Evolutionary conservation across 225 moss, liverwort and hornwort species (phyloP).

Genomic region (Bryum argenteum): DNA sequence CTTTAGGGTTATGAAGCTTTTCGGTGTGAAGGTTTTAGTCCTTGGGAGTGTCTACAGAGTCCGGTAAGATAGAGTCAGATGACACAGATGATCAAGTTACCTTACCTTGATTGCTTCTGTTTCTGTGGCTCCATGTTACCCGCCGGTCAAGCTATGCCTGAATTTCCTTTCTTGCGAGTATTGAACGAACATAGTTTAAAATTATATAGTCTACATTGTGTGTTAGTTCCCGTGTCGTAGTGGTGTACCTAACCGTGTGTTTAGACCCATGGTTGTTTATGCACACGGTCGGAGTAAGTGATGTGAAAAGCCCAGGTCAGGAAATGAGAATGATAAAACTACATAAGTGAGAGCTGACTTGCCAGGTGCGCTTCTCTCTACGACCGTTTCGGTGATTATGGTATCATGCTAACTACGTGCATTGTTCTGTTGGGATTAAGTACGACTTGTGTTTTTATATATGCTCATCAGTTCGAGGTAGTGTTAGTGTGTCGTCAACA

Average conservation of each 20-base stretch:
- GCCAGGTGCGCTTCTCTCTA: constrained; percentile 13
- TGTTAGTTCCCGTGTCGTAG: background rate
- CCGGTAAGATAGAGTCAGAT: constrained; percentile 16
- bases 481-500: constrained; percentile 3
- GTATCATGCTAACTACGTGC: constrained; percentile 24
- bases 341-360: background rate
- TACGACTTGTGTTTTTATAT: background rate
- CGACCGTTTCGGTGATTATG: constrained; percentile 13
- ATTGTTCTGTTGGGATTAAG: constrained; percentile 11
- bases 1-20: constrained; percentile 24
- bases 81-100: background rate
- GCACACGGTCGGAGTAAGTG: constrained; percentile 10
- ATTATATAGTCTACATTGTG: background rate
- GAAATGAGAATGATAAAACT: background rate
- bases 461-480: no score
- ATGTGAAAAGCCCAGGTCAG: constrained; percentile 8
- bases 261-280: constrained; percentile 23
- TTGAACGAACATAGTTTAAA: background rate
- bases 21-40: constrained; percentile 6
- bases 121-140: constrained; percentile 1
- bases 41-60: constrained; percentile 11
- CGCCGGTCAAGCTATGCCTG: background rate
- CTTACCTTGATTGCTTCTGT: constrained; percentile 14
- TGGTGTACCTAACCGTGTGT: constrained; percentile 24
- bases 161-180: background rate